Conservation (phyloP, 345 rosid species). For the Ailanthus altissimus region DNA sequence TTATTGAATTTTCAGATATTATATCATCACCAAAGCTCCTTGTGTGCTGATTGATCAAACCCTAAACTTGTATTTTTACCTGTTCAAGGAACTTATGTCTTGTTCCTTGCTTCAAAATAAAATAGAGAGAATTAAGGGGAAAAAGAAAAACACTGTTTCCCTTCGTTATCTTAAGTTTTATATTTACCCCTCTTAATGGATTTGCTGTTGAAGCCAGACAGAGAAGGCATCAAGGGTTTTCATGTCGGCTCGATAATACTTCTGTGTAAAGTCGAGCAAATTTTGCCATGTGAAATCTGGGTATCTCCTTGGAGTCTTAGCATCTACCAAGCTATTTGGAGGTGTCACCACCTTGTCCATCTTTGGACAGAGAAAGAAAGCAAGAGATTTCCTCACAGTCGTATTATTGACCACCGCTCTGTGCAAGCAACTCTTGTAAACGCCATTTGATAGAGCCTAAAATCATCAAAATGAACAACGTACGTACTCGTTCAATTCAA, state of each 20-base stretch:
- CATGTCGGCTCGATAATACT: slow-evolving; percentile 56
- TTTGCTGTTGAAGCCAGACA: slow-evolving; percentile 33
- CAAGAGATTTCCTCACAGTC: slow-evolving; percentile 52
- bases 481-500: background rate
- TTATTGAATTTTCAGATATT: no score
- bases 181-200: slow-evolving; percentile 2
- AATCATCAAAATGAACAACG: background rate
- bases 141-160: background rate
- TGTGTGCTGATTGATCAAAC: background rate
- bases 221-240: slow-evolving; percentile 54
- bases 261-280: slow-evolving; percentile 58
- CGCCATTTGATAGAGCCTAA: slow-evolving; percentile 63
- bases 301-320: slow-evolving; percentile 42
- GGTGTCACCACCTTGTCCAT: slow-evolving; percentile 48
- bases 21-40: no score
- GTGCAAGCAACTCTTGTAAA: slow-evolving; percentile 68
- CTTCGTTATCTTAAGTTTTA: no score
- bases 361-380: slow-evolving; percentile 59
- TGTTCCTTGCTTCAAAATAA: background rate
- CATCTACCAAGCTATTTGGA: slow-evolving; percentile 36
- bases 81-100: background rate
- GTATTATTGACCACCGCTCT: slow-evolving; percentile 58
- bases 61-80: no score
- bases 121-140: background rate
- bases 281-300: slow-evolving; percentile 60